Evolutionary conservation across 164 flowering plant species (phyloP).

Genomic region (Vitis riparia): DNA sequence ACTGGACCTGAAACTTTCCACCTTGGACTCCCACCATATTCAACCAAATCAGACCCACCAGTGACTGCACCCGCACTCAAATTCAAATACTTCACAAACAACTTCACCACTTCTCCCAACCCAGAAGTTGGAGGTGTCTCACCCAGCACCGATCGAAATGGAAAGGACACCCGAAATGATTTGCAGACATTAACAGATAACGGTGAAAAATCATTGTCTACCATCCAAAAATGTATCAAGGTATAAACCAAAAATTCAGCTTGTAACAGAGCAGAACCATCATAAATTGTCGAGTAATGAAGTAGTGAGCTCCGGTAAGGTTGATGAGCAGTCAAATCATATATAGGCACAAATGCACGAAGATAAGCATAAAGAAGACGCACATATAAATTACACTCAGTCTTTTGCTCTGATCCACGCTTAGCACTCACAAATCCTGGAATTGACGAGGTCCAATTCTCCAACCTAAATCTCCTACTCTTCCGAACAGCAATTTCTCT

Average conservation of each 20-base stretch:
- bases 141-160: constrained; percentile 47
- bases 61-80: constrained; percentile 22
- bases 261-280: constrained; percentile 32
- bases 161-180: constrained; percentile 50
- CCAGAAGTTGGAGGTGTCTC: constrained; percentile 74
- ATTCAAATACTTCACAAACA: constrained; percentile 71
- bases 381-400: constrained; percentile 46
- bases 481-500: constrained; percentile 23
- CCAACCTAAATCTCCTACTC: constrained; percentile 44
- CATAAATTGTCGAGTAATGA: constrained; percentile 47
- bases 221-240: constrained; percentile 70
- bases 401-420: constrained; percentile 35
- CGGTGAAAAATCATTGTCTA: constrained; percentile 86
- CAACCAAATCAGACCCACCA: constrained; percentile 31
- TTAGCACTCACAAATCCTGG: constrained; percentile 40
- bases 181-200: constrained; percentile 41
- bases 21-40: constrained; percentile 30
- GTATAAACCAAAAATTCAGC: constrained; percentile 72
- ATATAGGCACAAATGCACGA: constrained; percentile 53
- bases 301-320: constrained; percentile 72
- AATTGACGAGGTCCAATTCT: constrained; percentile 70
- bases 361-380: constrained; percentile 74
- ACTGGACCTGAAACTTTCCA: constrained; percentile 29
- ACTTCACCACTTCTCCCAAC: constrained; percentile 62
- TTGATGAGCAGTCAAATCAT: constrained; percentile 42